Evolutionary conservation across 805 yeast genomes (phyloP).

Genomic region (Scheffersomyces lignosus): DNA sequence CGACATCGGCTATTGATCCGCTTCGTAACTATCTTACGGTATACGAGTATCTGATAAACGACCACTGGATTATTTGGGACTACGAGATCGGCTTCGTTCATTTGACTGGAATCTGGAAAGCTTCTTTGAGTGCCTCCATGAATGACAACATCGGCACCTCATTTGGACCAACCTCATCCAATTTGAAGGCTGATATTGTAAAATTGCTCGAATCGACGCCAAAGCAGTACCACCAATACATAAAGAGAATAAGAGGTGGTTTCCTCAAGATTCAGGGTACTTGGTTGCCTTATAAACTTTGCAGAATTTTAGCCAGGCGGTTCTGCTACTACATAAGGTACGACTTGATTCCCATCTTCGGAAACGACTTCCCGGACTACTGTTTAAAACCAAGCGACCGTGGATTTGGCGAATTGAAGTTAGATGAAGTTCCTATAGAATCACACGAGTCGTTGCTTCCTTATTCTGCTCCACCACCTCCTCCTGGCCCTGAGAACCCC

Average conservation of each 20-base stretch:
- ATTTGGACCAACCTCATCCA: slow-evolving; percentile 8
- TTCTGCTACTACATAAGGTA: slow-evolving; percentile 79
- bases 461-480: background rate
- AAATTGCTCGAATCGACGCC: slow-evolving; percentile 68
- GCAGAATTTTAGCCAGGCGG: slow-evolving; percentile 64
- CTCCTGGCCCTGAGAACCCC: background rate
- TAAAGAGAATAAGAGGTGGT: slow-evolving; percentile 85
- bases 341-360: slow-evolving; percentile 78
- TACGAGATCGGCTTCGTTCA: slow-evolving; percentile 82
- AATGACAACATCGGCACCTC: slow-evolving; percentile 2
- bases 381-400: slow-evolving; percentile 60
- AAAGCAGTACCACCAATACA: slow-evolving; percentile 53
- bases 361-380: slow-evolving; percentile 59
- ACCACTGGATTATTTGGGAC: slow-evolving; percentile 84
- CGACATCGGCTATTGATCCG: slow-evolving; percentile 69
- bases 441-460: slow-evolving; percentile 1
- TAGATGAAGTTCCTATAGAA: slow-evolving; percentile 27
- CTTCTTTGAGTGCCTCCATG: slow-evolving; percentile 24
- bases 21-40: slow-evolving; percentile 63
- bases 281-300: slow-evolving; percentile 78
- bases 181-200: slow-evolving; percentile 72
- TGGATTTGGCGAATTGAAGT: slow-evolving; percentile 64
- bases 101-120: slow-evolving; percentile 86
- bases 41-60: slow-evolving; percentile 66
- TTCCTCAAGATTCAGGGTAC: slow-evolving; percentile 91